Conservation (phyloP, 441 rosid genomes). For the Biscutella auriculata region DNA sequence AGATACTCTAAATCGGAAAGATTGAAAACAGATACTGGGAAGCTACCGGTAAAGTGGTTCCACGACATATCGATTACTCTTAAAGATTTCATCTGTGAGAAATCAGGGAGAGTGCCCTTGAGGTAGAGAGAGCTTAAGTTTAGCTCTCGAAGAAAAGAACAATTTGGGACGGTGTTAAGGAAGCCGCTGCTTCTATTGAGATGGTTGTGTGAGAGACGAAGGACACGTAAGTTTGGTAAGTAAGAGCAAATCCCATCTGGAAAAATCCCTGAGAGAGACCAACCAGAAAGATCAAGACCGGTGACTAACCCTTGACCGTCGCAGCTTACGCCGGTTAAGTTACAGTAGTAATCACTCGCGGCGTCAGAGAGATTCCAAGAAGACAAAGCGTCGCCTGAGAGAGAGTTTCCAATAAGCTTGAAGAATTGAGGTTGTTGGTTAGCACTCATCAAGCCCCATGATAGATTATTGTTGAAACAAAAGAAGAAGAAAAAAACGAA, state of each 20-base stretch:
- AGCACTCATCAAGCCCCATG: constrained; percentile 13
- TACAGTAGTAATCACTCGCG: constrained; percentile 34
- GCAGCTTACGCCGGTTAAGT: constrained; percentile 61
- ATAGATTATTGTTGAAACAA: constrained; percentile 7
- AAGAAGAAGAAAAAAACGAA: constrained; percentile 13
- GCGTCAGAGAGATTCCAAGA: constrained; percentile 45
- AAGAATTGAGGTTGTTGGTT: constrained; percentile 50
- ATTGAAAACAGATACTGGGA: constrained; percentile 64
- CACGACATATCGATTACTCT: constrained; percentile 63
- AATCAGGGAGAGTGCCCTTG: constrained; percentile 50
- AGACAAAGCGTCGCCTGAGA: constrained; percentile 45
- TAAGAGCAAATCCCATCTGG: constrained; percentile 56
- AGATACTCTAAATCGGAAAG: constrained; percentile 58
- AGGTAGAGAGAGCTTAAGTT: constrained; percentile 36
- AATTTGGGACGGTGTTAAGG: constrained; percentile 40
- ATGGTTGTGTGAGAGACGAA: constrained; percentile 53
- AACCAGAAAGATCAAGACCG: constrained; percentile 39
- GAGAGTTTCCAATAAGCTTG: constrained; percentile 42
- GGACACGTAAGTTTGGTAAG: constrained; percentile 52
- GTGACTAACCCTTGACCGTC: constrained; percentile 46
- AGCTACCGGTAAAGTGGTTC: constrained; percentile 61
- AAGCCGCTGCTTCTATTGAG: constrained; percentile 50
- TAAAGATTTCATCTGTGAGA: constrained; percentile 52
- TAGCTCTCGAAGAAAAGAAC: constrained; percentile 66
- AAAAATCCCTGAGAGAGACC: constrained; percentile 55